These are phyloP conservation scores for Phytophthora tentaculata DNA, from an alignment of 352 stramenopile species.

Conservation along the genomic window DNA sequence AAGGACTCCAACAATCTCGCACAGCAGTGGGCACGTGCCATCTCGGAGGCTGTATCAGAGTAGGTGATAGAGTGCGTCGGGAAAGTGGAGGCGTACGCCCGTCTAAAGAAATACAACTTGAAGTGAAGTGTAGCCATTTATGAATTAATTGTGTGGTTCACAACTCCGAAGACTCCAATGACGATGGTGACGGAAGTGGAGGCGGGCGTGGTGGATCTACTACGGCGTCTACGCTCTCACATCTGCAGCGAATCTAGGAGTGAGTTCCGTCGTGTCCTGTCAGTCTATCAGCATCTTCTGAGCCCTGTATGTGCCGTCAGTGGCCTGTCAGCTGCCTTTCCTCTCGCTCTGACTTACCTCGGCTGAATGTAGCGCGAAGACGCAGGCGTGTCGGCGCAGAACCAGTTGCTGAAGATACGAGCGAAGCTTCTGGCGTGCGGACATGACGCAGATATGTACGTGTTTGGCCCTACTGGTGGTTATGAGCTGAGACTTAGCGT, in stretches of 20 bases:
- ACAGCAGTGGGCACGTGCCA: conserved; percentile 65
- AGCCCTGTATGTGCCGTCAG: conserved; percentile 40
- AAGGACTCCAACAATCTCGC: conserved; percentile 65
- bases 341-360: neutral
- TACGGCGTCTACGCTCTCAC: conserved; percentile 45
- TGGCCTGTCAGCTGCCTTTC: neutral
- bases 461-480: neutral
- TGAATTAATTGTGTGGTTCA: conserved; percentile 13
- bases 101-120: conserved; percentile 1
- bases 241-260: conserved; percentile 27
- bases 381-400: conserved; percentile 14
- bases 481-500: neutral
- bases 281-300: conserved; percentile 59
- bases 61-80: conserved; percentile 28
- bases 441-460: conserved; percentile 34
- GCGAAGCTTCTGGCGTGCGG: conserved; percentile 21
- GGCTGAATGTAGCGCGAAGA: conserved; percentile 12
- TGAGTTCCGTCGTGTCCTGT: conserved; percentile 43
- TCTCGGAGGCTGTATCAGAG: conserved; percentile 41
- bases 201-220: conserved; percentile 44
- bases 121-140: conserved; percentile 24
- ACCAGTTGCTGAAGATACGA: conserved; percentile 37
- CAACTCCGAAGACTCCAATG: neutral
- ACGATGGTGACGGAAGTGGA: conserved; percentile 7
- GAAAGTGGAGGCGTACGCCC: neutral